Conservation (phyloP, 352 stramenopile species). For the Globisporangium uncinulatum region DNA sequence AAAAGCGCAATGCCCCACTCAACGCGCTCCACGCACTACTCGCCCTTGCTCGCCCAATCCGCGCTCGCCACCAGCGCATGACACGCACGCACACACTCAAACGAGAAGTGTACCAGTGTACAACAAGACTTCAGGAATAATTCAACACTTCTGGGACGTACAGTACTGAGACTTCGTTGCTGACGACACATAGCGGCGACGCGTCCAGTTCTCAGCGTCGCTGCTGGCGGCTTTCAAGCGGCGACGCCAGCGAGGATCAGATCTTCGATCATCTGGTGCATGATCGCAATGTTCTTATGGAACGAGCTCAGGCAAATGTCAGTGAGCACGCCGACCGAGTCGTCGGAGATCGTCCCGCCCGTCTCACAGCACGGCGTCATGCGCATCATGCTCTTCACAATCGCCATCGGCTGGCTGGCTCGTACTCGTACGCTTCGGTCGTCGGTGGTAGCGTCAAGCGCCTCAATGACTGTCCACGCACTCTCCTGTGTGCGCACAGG, state of each 20-base stretch:
- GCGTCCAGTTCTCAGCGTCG: no score
- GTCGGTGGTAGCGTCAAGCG: background rate
- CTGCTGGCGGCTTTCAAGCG: no score
- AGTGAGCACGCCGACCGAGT: conserved; percentile 5
- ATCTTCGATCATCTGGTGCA: conserved; percentile 10
- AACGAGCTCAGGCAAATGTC: conserved; percentile 2
- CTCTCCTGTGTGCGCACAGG: conserved; percentile 1
- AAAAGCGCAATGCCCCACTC: no score
- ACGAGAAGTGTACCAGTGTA: no score
- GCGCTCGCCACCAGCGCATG: no score
- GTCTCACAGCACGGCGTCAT: conserved; percentile 4
- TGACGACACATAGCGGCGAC: no score
- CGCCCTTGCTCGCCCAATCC: no score
- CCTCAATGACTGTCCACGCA: conserved; percentile 5
- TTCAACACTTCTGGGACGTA: no score
- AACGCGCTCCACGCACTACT: no score
- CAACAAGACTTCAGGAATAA: no score
- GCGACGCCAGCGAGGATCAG: background rate
- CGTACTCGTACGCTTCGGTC: background rate
- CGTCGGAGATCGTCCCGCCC: background rate
- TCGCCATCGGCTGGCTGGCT: background rate
- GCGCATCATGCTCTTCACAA: conserved; percentile 5
- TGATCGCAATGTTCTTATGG: conserved; percentile 3
- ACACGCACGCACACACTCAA: no score
- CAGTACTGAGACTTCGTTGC: no score